Base-by-base conservation (phyloP, 805 yeast genomes). In the Ogataea saltuana region DNA sequence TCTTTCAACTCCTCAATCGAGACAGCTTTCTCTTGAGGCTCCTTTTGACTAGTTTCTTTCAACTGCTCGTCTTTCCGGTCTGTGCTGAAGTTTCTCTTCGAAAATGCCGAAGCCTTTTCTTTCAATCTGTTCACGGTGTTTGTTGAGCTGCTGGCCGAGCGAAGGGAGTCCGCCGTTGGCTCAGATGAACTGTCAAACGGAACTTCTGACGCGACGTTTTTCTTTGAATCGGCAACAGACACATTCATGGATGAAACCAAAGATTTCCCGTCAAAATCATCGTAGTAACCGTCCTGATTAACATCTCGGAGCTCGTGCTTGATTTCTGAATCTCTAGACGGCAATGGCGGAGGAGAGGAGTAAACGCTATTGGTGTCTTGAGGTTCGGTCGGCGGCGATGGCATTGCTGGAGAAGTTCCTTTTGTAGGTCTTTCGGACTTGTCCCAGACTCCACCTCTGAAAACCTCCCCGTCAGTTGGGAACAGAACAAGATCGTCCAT, bases 381-480 rank as follows among this genome's bases (percentile, higher is more conserved):
- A 5, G 39, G 11, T 7, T 41, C 39, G 3, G 48, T 39, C 2
- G 32, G 21, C 4, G 28, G 16, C n/a, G 16, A 12, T 11, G 33
- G 16, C 11, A 15, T 25, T 11, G 23, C 28, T 6, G 30, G 18
- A 4, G 34, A 5, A 5, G 15, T 16, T 4, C 16, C 12, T 18
- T 17, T 26, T 7, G 28, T 34, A 8, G 58, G 53, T 33, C 69
- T 56, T 1, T 34, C 56, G 0, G 63, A 43, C 17, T 71, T 70
- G 50, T 84, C 89, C 98, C 98, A 91, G 18, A 91, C 80, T 13
- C 99, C 99, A 39, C 97, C 99, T 50, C 97, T 76, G 61, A 81
- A 93, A 11, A 88, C 64, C 50, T 88, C 95, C 29, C 65, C 72
- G 2, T 66, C 63, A 0, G 97, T 81, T 42, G 78, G 70, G 56